phyloP scores from a whole-genome alignment of 345 rosid genomes.

The Gossypium australe region DNA sequence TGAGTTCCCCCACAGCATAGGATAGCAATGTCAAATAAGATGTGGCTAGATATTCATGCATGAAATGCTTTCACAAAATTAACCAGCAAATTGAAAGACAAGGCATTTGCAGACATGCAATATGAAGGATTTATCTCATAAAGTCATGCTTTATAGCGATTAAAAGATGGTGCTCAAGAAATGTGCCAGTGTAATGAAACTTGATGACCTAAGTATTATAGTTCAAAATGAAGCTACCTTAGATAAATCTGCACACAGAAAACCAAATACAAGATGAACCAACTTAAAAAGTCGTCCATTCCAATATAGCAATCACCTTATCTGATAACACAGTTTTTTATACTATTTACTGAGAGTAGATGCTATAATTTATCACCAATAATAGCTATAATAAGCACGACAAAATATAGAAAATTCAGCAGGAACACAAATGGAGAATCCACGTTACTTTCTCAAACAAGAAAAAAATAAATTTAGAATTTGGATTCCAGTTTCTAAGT shows the following conservation, averaged over 20 bases:
- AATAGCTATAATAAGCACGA: background rate
- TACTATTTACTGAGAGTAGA: background rate
- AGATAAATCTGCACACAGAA: background rate
- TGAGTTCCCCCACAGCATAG: background rate
- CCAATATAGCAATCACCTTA: background rate
- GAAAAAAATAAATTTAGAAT: background rate
- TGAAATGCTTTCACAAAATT: background rate
- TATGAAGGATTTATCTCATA: background rate
- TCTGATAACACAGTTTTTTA: background rate
- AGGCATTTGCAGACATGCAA: background rate
- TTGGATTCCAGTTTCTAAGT: background rate
- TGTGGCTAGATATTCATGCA: background rate
- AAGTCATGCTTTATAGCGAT: background rate
- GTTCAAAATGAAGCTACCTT: background rate
- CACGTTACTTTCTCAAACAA: background rate
- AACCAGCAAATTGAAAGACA: background rate
- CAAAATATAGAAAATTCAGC: background rate
- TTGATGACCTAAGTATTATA: background rate
- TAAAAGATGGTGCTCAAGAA: background rate
- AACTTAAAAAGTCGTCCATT: background rate
- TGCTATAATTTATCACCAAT: background rate
- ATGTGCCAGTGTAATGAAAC: background rate
- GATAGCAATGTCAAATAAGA: background rate
- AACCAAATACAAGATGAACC: background rate
- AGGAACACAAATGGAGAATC: background rate